phyloP scores from a whole-genome alignment of 306 rosid genomes.

The Parietaria judaica region DNA sequence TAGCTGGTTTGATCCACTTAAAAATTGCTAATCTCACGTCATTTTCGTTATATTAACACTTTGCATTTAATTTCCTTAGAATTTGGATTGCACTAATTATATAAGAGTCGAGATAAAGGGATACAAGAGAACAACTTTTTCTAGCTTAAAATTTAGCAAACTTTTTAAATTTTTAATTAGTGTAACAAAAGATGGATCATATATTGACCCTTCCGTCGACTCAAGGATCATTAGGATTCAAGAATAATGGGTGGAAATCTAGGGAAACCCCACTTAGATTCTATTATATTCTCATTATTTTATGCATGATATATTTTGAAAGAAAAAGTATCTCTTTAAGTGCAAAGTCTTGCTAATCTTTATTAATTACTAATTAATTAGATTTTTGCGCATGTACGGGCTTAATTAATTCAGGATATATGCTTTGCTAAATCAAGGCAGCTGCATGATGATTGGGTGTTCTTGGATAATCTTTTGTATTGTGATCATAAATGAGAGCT shows the following conservation, averaged over 20 bases:
- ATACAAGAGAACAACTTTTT: not conserved
- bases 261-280: slow-evolving; percentile 34
- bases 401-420: not conserved
- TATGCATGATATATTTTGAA: too few species aligned
- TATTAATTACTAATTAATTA: too few species aligned
- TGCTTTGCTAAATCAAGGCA: not conserved
- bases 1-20: too few species aligned
- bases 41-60: not conserved
- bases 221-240: slow-evolving; percentile 25
- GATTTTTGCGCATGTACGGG: slow-evolving; percentile 11
- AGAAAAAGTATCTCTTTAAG: too few species aligned
- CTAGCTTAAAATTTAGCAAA: not conserved
- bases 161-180: slow-evolving; percentile 9
- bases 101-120: not conserved
- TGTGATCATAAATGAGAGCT: not conserved
- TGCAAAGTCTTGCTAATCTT: too few species aligned
- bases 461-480: not conserved
- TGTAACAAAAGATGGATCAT: slow-evolving; percentile 7
- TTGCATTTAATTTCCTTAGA: not conserved
- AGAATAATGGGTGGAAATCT: slow-evolving; percentile 39
- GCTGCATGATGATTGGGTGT: slow-evolving; percentile 1
- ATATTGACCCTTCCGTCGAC: slow-evolving; percentile 28
- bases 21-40: too few species aligned
- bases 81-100: not conserved
- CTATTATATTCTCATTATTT: slow-evolving; percentile 1